phyloP scores from a whole-genome alignment of 228 moss, liverwort and hornwort species.

The Sphagnum magellanicum region DNA sequence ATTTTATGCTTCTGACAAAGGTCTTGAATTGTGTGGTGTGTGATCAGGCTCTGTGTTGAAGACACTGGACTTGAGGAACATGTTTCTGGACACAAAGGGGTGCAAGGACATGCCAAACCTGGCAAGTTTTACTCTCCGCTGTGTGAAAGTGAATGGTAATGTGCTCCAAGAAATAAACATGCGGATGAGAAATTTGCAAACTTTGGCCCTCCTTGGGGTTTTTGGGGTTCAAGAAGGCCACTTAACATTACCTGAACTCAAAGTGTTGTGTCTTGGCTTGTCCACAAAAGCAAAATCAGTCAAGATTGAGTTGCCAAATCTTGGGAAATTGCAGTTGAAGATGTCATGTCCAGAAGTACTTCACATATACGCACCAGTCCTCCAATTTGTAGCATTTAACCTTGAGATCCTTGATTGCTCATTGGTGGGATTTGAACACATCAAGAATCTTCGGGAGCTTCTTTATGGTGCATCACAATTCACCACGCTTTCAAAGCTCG shows the following conservation, averaged over 20 bases:
- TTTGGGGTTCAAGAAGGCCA: conserved; percentile 27
- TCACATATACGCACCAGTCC: conserved; percentile 1
- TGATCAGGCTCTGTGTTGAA: conserved; percentile 29
- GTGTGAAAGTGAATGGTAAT: conserved; percentile 31
- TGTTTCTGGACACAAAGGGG: conserved; percentile 37
- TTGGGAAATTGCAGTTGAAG: conserved; percentile 48
- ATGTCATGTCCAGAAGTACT: conserved; percentile 39
- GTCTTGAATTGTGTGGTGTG: neutral
- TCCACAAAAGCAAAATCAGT: conserved; percentile 37
- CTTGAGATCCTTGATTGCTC: conserved; percentile 23
- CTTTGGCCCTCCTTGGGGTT: conserved; percentile 36
- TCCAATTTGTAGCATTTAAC: conserved; percentile 40
- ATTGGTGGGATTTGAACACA: conserved; percentile 18
- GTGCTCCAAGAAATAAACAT: conserved; percentile 29
- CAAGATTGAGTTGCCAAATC: conserved; percentile 28
- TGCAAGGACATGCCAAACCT: conserved; percentile 5
- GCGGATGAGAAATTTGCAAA: conserved; percentile 23
- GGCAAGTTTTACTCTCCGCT: conserved; percentile 38
- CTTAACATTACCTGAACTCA: conserved; percentile 21
- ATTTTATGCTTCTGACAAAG: too few species aligned
- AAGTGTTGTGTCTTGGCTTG: conserved; percentile 37
- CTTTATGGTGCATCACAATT: conserved; percentile 38
- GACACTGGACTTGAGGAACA: conserved; percentile 51
- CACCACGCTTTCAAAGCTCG: conserved; percentile 20
- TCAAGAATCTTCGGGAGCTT: conserved; percentile 30